Conservation (phyloP, 202 grass and related monocot species). For the Panicum hallii region DNA sequence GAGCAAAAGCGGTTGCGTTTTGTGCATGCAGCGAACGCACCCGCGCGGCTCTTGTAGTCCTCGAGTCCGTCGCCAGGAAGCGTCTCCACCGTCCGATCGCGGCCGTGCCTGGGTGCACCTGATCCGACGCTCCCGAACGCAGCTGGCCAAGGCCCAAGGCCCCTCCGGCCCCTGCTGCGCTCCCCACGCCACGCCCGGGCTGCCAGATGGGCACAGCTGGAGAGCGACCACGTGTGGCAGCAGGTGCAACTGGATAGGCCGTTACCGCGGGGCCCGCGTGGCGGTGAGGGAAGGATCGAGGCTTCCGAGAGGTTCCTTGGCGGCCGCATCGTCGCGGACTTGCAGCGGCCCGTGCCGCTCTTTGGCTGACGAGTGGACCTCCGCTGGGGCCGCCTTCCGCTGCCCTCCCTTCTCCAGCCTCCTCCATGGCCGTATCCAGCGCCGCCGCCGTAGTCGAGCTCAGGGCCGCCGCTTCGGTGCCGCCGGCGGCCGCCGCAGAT, state of each 20-base stretch:
- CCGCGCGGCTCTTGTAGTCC: not conserved
- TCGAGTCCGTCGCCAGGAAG: not conserved
- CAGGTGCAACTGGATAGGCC: not conserved
- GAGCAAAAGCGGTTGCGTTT: not conserved
- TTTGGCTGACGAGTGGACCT: not conserved
- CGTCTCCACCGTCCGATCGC: not conserved
- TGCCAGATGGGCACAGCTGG: not conserved
- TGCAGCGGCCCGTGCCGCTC: too few relatives aligned
- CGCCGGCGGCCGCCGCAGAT: not conserved
- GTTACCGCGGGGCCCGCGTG: not conserved
- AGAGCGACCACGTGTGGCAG: not conserved
- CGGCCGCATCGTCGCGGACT: not conserved
- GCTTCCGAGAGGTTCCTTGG: not conserved
- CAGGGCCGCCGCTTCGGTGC: too few relatives aligned
- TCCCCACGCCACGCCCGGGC: not conserved
- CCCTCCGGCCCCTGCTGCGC: not conserved
- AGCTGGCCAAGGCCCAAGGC: not conserved
- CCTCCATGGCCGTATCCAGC: not conserved
- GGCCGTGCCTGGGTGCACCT: not conserved
- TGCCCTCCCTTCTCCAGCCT: not conserved
- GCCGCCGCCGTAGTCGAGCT: not conserved
- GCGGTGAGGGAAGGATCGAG: not conserved
- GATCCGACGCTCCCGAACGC: conserved; percentile 15
- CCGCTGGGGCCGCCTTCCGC: too few relatives aligned
- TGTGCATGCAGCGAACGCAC: conserved; percentile 2